Evolutionary conservation across 805 yeast species (phyloP).

Genomic region (Candida ulmi): DNA sequence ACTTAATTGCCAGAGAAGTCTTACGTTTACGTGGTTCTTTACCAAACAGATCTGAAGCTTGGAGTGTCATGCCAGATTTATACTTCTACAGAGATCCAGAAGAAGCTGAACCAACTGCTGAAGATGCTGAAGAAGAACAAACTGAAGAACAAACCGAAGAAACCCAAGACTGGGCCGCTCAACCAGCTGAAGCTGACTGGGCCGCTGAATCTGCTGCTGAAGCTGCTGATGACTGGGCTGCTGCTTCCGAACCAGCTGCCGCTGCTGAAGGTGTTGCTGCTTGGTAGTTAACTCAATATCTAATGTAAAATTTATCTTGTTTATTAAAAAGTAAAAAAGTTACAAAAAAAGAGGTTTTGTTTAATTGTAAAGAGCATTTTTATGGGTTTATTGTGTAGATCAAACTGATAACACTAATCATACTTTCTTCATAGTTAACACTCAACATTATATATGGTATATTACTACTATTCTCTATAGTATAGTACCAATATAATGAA

Average conservation of each 20-base stretch:
- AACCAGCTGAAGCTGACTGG: slow-evolving; percentile 68
- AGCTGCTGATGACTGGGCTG: slow-evolving; percentile 61
- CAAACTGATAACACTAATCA: neutral
- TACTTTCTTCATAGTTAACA: too few relatives aligned
- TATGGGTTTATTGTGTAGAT: slow-evolving; percentile 3
- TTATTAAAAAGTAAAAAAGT: slow-evolving; percentile 5
- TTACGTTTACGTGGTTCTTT: slow-evolving; percentile 97
- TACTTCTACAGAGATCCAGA: slow-evolving; percentile 99
- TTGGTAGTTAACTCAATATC: slow-evolving; percentile 23
- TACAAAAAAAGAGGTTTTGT: neutral
- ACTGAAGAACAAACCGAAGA: slow-evolving; percentile 62
- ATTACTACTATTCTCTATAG: too few relatives aligned
- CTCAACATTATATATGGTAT: too few relatives aligned
- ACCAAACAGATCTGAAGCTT: slow-evolving; percentile 92
- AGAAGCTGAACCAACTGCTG: slow-evolving; percentile 83
- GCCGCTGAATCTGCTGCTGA: slow-evolving; percentile 69
- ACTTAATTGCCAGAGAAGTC: slow-evolving; percentile 98
- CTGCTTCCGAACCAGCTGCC: slow-evolving; percentile 28
- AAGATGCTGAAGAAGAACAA: slow-evolving; percentile 47
- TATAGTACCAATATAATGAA: too few relatives aligned
- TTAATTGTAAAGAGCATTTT: neutral
- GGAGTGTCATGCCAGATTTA: slow-evolving; percentile 99
- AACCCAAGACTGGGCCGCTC: slow-evolving; percentile 65
- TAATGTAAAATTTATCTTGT: slow-evolving; percentile 23
- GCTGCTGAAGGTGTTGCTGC: slow-evolving; percentile 23